A percentile compares a stretch with the other conserved stretches of the same genome.
These are phyloP conservation scores for Yamadazyma philogaea DNA, from an alignment of 805 yeast species.

Conservation along the genomic window DNA sequence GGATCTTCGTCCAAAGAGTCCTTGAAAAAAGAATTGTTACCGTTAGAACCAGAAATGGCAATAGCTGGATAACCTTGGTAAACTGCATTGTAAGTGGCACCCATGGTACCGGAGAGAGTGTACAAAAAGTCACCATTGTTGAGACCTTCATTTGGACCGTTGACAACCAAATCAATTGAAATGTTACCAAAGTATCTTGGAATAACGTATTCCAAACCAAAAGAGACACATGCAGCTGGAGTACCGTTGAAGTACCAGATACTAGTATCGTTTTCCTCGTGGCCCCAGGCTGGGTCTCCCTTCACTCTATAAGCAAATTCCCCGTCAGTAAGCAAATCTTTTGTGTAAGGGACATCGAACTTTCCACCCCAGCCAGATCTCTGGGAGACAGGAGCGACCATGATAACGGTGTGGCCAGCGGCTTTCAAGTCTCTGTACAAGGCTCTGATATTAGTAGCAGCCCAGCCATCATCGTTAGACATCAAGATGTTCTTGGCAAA, in stretches of 20 bases:
- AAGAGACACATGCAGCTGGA: constrained; percentile 51
- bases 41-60: constrained; percentile 51
- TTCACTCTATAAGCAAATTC: constrained; percentile 43
- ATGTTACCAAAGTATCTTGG: constrained; percentile 44
- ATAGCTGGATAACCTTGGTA: constrained; percentile 49
- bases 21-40: constrained; percentile 47
- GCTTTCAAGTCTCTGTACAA: constrained; percentile 43
- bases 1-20: constrained; percentile 44
- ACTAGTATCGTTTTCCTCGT: constrained; percentile 34
- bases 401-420: constrained; percentile 47
- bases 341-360: constrained; percentile 38
- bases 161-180: constrained; percentile 46
- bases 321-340: constrained; percentile 35
- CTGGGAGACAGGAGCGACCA: constrained; percentile 50
- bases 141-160: constrained; percentile 54
- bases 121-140: constrained; percentile 41
- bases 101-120: constrained; percentile 51
- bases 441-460: constrained; percentile 54
- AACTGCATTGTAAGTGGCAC: constrained; percentile 47
- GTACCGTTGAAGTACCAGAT: constrained; percentile 57
- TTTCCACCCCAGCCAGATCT: constrained; percentile 56
- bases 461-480: constrained; percentile 57
- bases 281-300: constrained; percentile 56
- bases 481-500: constrained; percentile 24
- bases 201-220: constrained; percentile 45